Evolutionary conservation across 345 rosid genomes (phyloP), one percentile per base, ranked within the genome.

Genomic region (Linum lewisii): DNA sequence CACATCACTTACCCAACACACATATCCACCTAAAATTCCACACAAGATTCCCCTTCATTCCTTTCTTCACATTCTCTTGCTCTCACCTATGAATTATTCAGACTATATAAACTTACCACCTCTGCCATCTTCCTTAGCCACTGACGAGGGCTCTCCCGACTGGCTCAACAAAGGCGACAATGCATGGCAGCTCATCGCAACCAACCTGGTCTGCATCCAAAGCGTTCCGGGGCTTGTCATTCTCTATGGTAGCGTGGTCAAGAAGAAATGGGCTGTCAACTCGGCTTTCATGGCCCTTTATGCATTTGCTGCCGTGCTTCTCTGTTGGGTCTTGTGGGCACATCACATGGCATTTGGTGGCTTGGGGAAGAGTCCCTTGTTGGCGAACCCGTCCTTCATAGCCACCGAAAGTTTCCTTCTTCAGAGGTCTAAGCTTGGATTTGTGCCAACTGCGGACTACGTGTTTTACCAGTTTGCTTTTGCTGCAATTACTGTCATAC

Each of bases 231-330:
- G 86, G 2, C 79, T 81, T 0, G 84, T 81, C 4, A 78, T 78
- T 55, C 74, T 84, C 9, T 81, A 84, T 36, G 90, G 86, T 16
- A 79, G 81, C 72, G 72, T 81, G 78, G 86, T 84, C 16, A 84
- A 84, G 73, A 84, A 84, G 60, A 83, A 83, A 72, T 79, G 89
- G 86, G 86, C 84, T 2, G 82, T 81, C 9, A 84, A 81, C 67
- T 81, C 83, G 0, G 80, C 87, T 44, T 84, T 84, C 69, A 80
- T 84, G 90, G 85, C 83, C 11, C 61, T 84, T 7, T 84, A 82
- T 23, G 85, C 82, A 19, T 84, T 80, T 24, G 87, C 87, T 0
- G 71, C 75, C 1, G 79, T 71, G 20, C 77, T 78, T 16, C 21
- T 80, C 29, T 80, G 85, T 57, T 84, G 85, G 87, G 83, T 82